phyloP scores from a whole-genome alignment of 1,284 basidiomycete species.

The Cystobasidium slooffiae region DNA sequence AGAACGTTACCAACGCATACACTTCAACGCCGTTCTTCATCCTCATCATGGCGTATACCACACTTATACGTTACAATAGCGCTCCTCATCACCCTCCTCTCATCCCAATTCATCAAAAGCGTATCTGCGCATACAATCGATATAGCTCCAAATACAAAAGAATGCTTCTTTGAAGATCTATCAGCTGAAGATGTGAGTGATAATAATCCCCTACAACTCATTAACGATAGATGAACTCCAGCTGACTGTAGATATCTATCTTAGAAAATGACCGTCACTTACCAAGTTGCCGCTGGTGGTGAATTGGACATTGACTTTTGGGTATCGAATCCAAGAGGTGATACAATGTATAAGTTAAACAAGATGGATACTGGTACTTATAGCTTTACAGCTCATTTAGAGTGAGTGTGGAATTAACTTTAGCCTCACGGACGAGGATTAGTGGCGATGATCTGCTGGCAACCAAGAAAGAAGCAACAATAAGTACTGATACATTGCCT shows the following conservation, averaged over 20 bases:
- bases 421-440: neutral
- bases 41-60: neutral
- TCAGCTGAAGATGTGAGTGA: slow-evolving; percentile 81
- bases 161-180: slow-evolving; percentile 98
- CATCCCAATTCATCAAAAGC: slow-evolving; percentile 2
- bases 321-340: slow-evolving; percentile 73
- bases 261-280: slow-evolving; percentile 94
- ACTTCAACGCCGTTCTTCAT: neutral
- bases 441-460: too few relatives aligned
- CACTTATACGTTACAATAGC: slow-evolving; percentile 4
- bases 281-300: slow-evolving; percentile 96
- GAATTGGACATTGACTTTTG: slow-evolving; percentile 96
- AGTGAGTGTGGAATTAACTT: slow-evolving; percentile 54
- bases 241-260: neutral
- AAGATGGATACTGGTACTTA: slow-evolving; percentile 88
- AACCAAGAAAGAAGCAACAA: too few relatives aligned
- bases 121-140: slow-evolving; percentile 60
- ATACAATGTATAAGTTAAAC: slow-evolving; percentile 74
- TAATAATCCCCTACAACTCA: neutral
- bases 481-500: neutral
- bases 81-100: neutral
- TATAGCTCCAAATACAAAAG: slow-evolving; percentile 76
- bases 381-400: slow-evolving; percentile 80
- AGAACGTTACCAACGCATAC: neutral
- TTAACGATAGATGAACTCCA: neutral